Evolutionary conservation across 306 rosid species (phyloP).

Genomic region (Cucurbita maxima): DNA sequence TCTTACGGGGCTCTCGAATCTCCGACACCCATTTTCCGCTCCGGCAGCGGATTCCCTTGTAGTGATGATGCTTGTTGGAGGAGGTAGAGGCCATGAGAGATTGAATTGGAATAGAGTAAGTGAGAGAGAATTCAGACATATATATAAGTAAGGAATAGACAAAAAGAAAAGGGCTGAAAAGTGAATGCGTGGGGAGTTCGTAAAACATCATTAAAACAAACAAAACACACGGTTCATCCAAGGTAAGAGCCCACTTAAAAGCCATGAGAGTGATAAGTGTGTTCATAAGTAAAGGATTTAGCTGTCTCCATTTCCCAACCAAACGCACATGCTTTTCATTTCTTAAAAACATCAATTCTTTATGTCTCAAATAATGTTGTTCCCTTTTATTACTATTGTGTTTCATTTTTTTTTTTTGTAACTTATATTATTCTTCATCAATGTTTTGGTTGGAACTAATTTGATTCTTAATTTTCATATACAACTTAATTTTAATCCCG

Average conservation of each 20-base stretch:
- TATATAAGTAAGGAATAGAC: no score
- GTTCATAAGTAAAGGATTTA: background rate
- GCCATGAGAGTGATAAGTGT: background rate
- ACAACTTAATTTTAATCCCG: no score
- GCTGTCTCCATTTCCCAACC: background rate
- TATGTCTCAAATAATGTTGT: background rate
- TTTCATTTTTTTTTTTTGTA: background rate
- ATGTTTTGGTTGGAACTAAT: background rate
- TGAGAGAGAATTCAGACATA: background rate
- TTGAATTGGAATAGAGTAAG: background rate
- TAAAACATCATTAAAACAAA: background rate
- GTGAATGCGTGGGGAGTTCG: conserved; percentile 5
- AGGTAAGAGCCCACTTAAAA: background rate
- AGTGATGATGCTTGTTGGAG: conserved; percentile 38
- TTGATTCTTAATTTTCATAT: no score
- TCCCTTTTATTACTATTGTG: background rate
- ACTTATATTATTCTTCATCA: background rate
- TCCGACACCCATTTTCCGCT: conserved; percentile 87
- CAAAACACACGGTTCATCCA: background rate
- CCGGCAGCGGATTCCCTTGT: conserved; percentile 59
- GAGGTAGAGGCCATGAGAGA: conserved; percentile 34
- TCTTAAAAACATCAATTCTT: background rate
- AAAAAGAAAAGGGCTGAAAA: background rate
- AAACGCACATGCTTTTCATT: background rate
- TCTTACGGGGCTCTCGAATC: conserved; percentile 75